Evolutionary conservation across 1,139 yeast species (phyloP).

Genomic region (Suhomyces bolitotheri): DNA sequence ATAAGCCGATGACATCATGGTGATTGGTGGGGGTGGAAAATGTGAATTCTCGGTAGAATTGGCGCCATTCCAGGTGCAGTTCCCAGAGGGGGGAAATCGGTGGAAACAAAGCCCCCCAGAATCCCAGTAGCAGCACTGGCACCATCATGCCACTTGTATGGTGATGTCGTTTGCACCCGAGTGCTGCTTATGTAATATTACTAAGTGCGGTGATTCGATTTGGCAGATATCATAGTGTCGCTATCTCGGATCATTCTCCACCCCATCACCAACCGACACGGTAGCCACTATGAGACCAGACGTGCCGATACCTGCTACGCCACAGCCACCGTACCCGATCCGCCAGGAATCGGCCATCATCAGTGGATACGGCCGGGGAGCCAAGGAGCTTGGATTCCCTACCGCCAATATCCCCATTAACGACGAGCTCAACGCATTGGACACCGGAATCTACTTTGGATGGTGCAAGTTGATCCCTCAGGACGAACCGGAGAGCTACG

Average conservation of each 20-base stretch:
- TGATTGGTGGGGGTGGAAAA: no score
- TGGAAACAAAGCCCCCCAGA: no score
- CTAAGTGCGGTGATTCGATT: neutral
- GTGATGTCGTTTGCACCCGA: no score
- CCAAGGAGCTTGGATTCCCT: conserved; percentile 89
- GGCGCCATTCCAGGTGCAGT: no score
- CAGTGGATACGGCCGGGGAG: conserved; percentile 95
- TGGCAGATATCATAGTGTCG: neutral
- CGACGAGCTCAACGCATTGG: conserved; percentile 47
- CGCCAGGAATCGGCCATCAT: conserved; percentile 56
- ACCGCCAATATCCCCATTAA: conserved; percentile 86
- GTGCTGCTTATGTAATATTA: neutral
- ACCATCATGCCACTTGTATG: no score
- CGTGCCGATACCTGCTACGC: conserved; percentile 45
- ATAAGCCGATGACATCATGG: no score
- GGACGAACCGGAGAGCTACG: conserved; percentile 16
- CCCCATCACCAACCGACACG: neutral
- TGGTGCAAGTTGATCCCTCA: conserved; percentile 53
- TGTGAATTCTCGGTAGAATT: no score
- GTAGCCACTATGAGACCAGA: conserved; percentile 23
- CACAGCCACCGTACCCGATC: conserved; percentile 68
- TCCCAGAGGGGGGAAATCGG: no score
- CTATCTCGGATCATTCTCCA: neutral
- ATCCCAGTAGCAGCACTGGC: no score
- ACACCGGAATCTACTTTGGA: conserved; percentile 91